phyloP scores from a whole-genome alignment of 2,329 filamentous ascomycete genomes.

The Diaporthe velutina region DNA sequence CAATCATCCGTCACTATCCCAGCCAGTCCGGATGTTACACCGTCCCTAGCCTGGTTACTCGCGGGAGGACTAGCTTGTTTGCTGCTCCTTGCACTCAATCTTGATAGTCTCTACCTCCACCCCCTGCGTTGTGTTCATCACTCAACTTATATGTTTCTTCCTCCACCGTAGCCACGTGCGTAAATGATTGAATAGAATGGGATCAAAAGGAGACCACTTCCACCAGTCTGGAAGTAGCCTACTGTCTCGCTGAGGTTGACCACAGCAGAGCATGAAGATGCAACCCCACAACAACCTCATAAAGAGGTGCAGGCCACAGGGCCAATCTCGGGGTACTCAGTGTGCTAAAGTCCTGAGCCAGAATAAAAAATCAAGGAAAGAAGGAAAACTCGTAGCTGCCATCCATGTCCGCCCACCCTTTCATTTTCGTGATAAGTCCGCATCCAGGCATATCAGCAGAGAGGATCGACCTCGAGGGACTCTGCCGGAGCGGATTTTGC shows the following conservation, averaged over 20 bases:
- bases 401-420: slow-evolving; percentile 34
- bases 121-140: background rate
- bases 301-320: slow-evolving; percentile 15
- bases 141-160: slow-evolving; percentile 16
- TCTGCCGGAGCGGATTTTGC: slow-evolving; percentile 33
- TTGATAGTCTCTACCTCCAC: background rate
- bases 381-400: slow-evolving; percentile 40
- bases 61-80: background rate
- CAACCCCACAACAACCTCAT: slow-evolving; percentile 11
- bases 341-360: slow-evolving; percentile 8
- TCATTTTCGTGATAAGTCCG: slow-evolving; percentile 43
- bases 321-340: slow-evolving; percentile 16
- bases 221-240: slow-evolving; percentile 15
- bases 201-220: slow-evolving; percentile 19
- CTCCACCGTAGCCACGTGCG: slow-evolving; percentile 26
- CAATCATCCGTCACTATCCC: slow-evolving; percentile 15
- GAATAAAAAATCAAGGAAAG: slow-evolving; percentile 46
- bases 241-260: slow-evolving; percentile 13
- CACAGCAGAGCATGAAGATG: slow-evolving; percentile 24
- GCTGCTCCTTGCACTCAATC: slow-evolving; percentile 11
- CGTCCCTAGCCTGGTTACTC: slow-evolving; percentile 1
- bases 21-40: slow-evolving; percentile 20
- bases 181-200: slow-evolving; percentile 37
- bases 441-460: slow-evolving; percentile 42
- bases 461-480: slow-evolving; percentile 40